Base-by-base conservation (phyloP, 768 basidiomycete genomes). In the Mycena haematopus region DNA sequence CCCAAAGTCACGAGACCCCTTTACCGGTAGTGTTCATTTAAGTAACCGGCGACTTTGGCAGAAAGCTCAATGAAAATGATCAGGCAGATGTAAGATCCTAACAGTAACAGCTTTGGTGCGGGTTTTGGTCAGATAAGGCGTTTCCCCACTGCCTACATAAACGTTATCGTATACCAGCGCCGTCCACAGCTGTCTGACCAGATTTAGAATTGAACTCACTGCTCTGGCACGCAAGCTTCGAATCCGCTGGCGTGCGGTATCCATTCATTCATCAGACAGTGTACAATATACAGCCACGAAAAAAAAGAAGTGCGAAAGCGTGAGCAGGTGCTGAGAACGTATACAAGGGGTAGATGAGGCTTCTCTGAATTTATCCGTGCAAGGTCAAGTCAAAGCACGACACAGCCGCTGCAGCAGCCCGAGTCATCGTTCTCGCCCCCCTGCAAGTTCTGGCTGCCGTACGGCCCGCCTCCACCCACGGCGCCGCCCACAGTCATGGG, bases 391-490 rank as follows among this genome's bases (percentile, higher is more conserved):
- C 74, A 83, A 52, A 83, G 79, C 44, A 92, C 82, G 60, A 92
- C 85, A 63, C 91, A 92, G 63, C 86, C 82, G 42, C 78, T 74
- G 65, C 91, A 92, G 79, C 91, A 92, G 27, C 86, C 83, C 21
- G 78, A 68, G 42, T 82, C 74, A 17, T 83, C 83, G 57, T 86
- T 86, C 31, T 86, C 83, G 56, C 79, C 36, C 14, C 36, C 76
- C 53, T 81, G 76, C 57, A 81, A 81, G 61, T 79, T 79, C 47
- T 55, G 53, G 52, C 57, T 54, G 46, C 60, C 57, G 27, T 66
- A 61, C 14, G 56, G 52, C 5, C 60, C 60, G 10, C 57, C 58
- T 59, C 79, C 69, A 31, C 75, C 79, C 65, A 84, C 88, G 14
- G 74, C 76, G 6, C 86, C 76, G 6, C 86, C 87, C 8, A 3